Base-by-base conservation (phyloP, 176 grass and related monocot species). In the Chloris gayana region DNA sequence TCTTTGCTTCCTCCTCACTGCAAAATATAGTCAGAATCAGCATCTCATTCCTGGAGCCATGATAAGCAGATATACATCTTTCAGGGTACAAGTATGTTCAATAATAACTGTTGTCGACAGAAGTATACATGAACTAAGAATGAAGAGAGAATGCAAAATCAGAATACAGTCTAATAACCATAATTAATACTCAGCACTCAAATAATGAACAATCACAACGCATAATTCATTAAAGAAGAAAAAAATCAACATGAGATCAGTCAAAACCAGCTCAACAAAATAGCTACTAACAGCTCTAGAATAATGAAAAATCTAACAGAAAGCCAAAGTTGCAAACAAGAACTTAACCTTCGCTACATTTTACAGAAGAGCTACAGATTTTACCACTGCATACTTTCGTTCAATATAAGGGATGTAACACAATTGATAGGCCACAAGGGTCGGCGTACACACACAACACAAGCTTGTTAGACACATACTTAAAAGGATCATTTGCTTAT, bases 1-100 rank as follows among this genome's bases (percentile, higher is more conserved):
- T 91, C 88, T 92, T 98, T 29, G 95, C 92, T 70, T 98, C 95
- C 38, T 98, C 95, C 73, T 98, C 95, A 82, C 95, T 98, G 59
- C n/a, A 46, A 17, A 45, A 56, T 14, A 78, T 27, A 64, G 70
- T 60, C 67, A 65, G 27, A 82, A 89, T 34, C n/a, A 19, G 33
- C 33, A 63, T 86, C 56, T 41, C 15, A 53, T 67, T 75, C 25
- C 26, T 22, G 24, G 0, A 42, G 11, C 18, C 32, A 75, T 31
- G 17, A 53, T 54, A 25, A 13, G 5, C 9, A 49, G 15, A 13
- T 73, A 38, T 22, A 18, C 0, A 83, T 66, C 31, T 65, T 65
- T 64, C 29, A 64, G 42, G 4, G 58, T 29, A 65, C 56, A 75
- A 14, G 58, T 63, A 19, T 22, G 46, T 67, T 67, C 45, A 39